phyloP scores from a whole-genome alignment of 805 yeast genomes.

The Zygoascus flipseniorum region DNA sequence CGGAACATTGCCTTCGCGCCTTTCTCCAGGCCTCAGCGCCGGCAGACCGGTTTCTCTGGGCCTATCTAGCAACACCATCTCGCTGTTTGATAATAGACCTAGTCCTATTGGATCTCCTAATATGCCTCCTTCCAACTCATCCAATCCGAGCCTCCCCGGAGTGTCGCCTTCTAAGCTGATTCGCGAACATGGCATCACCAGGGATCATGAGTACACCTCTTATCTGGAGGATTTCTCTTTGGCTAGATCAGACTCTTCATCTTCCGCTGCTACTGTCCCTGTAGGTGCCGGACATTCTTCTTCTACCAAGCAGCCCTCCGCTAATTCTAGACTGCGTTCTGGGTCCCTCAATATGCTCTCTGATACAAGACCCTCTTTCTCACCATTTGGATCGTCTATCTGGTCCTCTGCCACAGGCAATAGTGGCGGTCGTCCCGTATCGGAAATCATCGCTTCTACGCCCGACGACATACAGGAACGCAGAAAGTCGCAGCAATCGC shows the following conservation, averaged over 20 bases:
- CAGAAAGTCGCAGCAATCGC: slow-evolving; percentile 9
- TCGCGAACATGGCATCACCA: background rate
- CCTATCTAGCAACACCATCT: background rate
- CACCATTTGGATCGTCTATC: slow-evolving; percentile 23
- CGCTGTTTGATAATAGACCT: slow-evolving; percentile 8
- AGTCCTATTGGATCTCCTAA: slow-evolving; percentile 14
- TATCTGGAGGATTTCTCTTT: slow-evolving; percentile 1
- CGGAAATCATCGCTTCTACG: background rate
- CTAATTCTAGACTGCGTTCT: slow-evolving; percentile 18
- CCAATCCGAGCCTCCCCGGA: background rate
- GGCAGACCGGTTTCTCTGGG: background rate
- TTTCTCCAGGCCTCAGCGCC: slow-evolving; percentile 26
- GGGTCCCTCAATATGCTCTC: slow-evolving; percentile 21
- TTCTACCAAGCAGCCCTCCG: slow-evolving; percentile 5
- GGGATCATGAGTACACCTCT: background rate
- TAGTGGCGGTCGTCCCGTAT: background rate
- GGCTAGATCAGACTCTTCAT: slow-evolving; percentile 1
- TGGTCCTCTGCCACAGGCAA: slow-evolving; percentile 14
- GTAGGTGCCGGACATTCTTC: slow-evolving; percentile 3
- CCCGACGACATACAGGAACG: background rate
- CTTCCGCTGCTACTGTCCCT: slow-evolving; percentile 9
- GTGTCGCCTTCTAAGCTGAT: background rate
- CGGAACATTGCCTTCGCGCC: slow-evolving; percentile 68
- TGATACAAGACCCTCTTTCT: slow-evolving; percentile 19
- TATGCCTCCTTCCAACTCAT: background rate